Evolutionary conservation across 2,329 filamentous ascomycete species (phyloP), one percentile per base, ranked within the genome.

Genomic region (Rutstroemia sp.): DNA sequence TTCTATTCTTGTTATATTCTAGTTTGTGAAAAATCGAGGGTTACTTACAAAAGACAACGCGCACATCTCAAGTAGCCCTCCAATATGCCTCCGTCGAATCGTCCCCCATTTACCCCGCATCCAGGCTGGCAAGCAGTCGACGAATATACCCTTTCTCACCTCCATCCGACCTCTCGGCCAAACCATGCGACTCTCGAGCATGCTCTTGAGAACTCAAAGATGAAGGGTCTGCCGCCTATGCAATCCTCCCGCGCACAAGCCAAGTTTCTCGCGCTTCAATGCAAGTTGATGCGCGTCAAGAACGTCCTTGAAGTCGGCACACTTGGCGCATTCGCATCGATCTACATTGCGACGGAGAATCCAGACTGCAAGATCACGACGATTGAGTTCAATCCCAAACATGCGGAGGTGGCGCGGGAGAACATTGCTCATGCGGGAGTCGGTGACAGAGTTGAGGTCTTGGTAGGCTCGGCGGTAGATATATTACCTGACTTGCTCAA

Each of bases 281-380:
- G 68, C 51, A 68, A 69, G 47, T 58, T 73, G 36, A 67, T 70
- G 1, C 60, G 65, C 21, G 71, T 70, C 39, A 70, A 71, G 53
- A 62, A 67, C 4, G 69, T 76, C 2, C 75, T 83, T 38, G 80
- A 83, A 63, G 69, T 83, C 48, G 80, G 80, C 23, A 81, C 78
- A 0, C 65, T 83, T 25, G 79, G 79, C 12, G 79, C 74, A 7
- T 82, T 80, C 65, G 75, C 73, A 1, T 73, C 76, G 14, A 77
- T 81, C 17, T 40, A 34, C 17, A 40, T 50, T 39, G 48, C 48
- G 8, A 50, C 34, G 8, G 34, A 50, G 19, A 50, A 27, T 23
- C 48, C 48, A 25, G 30, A 40, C 14, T 50, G 48, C 34, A 50
- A 40, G 34, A 38, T 40, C 16, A 50, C 34, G 1, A 50, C 34